A percentile compares a stretch with the other conserved stretches of the same genome.
Evolutionary conservation across 2,329 filamentous ascomycete species (phyloP).

Genomic region (Exophiala aquamarina): DNA sequence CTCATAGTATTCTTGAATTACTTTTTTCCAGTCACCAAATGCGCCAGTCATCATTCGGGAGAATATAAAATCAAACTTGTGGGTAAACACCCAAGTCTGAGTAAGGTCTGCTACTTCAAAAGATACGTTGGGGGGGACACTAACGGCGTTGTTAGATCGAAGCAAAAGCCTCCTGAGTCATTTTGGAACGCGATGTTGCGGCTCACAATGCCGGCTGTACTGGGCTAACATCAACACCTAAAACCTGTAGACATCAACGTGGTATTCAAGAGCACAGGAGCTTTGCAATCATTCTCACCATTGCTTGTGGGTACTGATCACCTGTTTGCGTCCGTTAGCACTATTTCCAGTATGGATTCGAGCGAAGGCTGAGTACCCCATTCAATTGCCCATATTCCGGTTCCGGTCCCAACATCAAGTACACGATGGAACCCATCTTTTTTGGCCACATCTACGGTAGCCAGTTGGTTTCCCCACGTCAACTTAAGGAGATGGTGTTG

Average conservation of each 20-base stretch:
- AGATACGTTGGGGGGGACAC: conserved; percentile 55
- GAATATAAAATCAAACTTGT: conserved; percentile 63
- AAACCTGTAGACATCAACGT: conserved; percentile 6
- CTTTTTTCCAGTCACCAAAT: conserved; percentile 54
- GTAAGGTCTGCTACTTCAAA: conserved; percentile 61
- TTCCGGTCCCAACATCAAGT: conserved; percentile 38
- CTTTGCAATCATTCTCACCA: conserved; percentile 4
- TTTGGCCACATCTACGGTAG: conserved; percentile 20
- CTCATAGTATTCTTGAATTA: conserved; percentile 24
- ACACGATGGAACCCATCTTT: conserved; percentile 29
- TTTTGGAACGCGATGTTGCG: too few species aligned
- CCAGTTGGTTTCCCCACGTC: conserved; percentile 33
- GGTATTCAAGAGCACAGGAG: not conserved
- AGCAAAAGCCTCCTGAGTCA: too few species aligned
- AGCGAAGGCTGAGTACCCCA: conserved; percentile 15
- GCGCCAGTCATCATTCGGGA: conserved; percentile 58
- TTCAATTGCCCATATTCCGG: conserved; percentile 40
- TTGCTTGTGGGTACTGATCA: conserved; percentile 14
- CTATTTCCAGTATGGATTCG: not conserved
- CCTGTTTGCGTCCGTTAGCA: conserved; percentile 2
- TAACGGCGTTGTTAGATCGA: not conserved
- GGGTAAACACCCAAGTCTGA: conserved; percentile 54
- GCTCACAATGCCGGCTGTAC: conserved; percentile 14
- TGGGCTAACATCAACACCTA: conserved; percentile 16
- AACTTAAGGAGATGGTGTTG: conserved; percentile 37